Conservation (phyloP, 1,139 yeast genomes). For the Yamadazyma oceani region DNA sequence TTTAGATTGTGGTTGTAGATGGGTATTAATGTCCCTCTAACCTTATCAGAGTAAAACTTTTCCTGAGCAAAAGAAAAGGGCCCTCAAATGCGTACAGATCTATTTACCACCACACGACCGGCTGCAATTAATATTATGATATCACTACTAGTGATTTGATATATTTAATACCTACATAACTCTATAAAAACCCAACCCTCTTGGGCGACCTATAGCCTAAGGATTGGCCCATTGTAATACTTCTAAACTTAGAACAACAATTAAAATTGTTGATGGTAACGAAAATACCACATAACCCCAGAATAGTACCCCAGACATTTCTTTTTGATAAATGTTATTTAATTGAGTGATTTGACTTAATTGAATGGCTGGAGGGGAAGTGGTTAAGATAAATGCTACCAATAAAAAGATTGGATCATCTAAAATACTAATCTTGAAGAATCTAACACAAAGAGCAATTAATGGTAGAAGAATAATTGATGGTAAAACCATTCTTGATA, state of each 20-base stretch:
- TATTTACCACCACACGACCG: too few species aligned
- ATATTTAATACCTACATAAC: not conserved
- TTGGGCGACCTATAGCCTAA: too few species aligned
- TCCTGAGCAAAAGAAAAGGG: too few species aligned
- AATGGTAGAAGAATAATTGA: slow-evolving; percentile 66
- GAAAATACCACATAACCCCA: slow-evolving; percentile 83
- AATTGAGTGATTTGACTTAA: slow-evolving; percentile 79
- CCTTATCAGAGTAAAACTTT: too few species aligned
- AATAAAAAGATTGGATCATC: slow-evolving; percentile 83
- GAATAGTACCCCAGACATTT: slow-evolving; percentile 84
- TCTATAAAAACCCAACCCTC: not conserved
- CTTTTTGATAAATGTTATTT: slow-evolving; percentile 72
- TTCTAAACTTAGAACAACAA: slow-evolving; percentile 68
- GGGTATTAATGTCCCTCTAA: too few species aligned
- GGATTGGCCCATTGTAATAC: slow-evolving; percentile 52
- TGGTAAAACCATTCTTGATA: slow-evolving; percentile 78
- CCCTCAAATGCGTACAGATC: too few species aligned
- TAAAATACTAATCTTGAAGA: slow-evolving; percentile 62
- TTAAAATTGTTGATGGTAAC: slow-evolving; percentile 71
- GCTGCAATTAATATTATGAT: too few species aligned
- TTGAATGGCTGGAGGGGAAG: slow-evolving; percentile 85
- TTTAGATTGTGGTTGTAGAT: too few species aligned
- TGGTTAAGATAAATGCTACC: slow-evolving; percentile 71
- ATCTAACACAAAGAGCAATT: slow-evolving; percentile 66
- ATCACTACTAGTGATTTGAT: too few species aligned